These are phyloP conservation scores for Blastobotrys niveus DNA, from an alignment of 1,139 yeast species.

Conservation along the genomic window DNA sequence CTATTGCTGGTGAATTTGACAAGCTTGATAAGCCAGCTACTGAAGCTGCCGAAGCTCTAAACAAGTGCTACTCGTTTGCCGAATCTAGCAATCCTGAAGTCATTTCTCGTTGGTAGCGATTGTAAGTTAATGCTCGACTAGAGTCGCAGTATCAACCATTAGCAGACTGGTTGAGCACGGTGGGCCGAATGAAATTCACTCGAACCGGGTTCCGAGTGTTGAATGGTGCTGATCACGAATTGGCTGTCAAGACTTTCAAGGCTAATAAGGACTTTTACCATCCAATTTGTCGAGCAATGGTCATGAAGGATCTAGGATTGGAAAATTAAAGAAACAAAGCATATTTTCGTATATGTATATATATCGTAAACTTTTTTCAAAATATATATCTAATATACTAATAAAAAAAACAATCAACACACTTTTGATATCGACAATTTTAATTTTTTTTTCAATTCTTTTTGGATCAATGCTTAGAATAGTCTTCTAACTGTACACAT, in stretches of 20 bases:
- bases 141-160: slow-evolving; percentile 44
- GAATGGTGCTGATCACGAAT: slow-evolving; percentile 54
- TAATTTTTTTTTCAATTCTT: slow-evolving; percentile 1
- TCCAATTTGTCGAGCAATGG: slow-evolving; percentile 78
- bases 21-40: slow-evolving; percentile 13
- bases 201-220: slow-evolving; percentile 75
- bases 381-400: background rate
- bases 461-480: slow-evolving; percentile 8
- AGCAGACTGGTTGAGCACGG: slow-evolving; percentile 83
- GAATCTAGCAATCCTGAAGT: slow-evolving; percentile 72
- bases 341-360: background rate
- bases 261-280: slow-evolving; percentile 60
- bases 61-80: slow-evolving; percentile 44
- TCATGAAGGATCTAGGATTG: slow-evolving; percentile 56
- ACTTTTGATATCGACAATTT: background rate
- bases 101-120: slow-evolving; percentile 66
- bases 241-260: slow-evolving; percentile 62
- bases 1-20: slow-evolving; percentile 41
- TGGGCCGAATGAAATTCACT: slow-evolving; percentile 92
- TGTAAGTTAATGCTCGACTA: slow-evolving; percentile 41
- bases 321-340: background rate
- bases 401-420: background rate
- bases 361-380: background rate
- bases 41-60: slow-evolving; percentile 40
- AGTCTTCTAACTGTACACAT: background rate